Percentiles rank a stretch among this genome's conserved stretches.
phyloP scores from a whole-genome alignment of 164 flowering plant genomes.

The Vitis rupestris region DNA sequence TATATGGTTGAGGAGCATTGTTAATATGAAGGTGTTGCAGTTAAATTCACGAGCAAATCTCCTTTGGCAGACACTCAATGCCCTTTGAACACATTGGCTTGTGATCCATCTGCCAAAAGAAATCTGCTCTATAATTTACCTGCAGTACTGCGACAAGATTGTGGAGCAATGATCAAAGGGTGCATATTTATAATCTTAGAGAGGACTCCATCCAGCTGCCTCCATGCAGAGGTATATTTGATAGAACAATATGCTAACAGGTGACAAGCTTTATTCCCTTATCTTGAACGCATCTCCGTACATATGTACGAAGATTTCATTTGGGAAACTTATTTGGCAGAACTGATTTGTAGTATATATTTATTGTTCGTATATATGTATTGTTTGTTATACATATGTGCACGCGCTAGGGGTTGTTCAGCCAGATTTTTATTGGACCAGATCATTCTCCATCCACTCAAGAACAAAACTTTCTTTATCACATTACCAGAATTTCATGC shows the following conservation, averaged over 20 bases:
- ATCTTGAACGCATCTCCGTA: neutral
- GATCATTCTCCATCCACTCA: too few relatives aligned
- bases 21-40: neutral
- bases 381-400: too few relatives aligned
- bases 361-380: too few relatives aligned
- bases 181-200: neutral
- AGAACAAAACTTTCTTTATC: too few relatives aligned
- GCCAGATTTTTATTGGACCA: too few relatives aligned
- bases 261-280: neutral
- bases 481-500: too few relatives aligned
- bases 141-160: neutral
- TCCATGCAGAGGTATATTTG: neutral
- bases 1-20: too few relatives aligned
- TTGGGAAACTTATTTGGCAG: neutral
- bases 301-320: neutral
- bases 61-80: neutral
- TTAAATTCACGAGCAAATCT: conserved; percentile 10
- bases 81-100: too few relatives aligned
- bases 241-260: neutral
- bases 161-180: neutral
- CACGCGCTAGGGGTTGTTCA: too few relatives aligned
- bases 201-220: neutral
- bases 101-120: neutral
- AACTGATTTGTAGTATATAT: neutral
- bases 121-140: neutral